Evolutionary conservation across 2,329 filamentous ascomycete genomes (phyloP).

Genomic region (Fonsecaea nubica): DNA sequence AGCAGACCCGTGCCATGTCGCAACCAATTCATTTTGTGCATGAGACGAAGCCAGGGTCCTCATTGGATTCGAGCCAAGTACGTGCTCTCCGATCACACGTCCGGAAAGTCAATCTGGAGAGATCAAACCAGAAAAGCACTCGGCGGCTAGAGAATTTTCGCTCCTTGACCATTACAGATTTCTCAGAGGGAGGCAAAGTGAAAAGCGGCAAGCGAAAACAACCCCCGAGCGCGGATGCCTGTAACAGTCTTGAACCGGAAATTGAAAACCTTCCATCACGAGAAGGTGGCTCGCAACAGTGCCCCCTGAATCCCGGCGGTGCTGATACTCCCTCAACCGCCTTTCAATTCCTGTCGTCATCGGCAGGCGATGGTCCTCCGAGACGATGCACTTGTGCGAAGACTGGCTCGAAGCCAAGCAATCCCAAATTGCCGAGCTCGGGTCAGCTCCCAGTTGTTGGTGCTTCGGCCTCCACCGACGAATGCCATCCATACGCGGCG

Average conservation of each 20-base stretch:
- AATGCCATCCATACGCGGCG: constrained; percentile 11
- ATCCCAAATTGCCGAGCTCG: background rate
- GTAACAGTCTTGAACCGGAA: constrained; percentile 16
- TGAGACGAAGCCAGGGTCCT: constrained; percentile 23
- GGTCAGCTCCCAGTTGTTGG: background rate
- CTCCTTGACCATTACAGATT: constrained; percentile 24
- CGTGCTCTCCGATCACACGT: constrained; percentile 28
- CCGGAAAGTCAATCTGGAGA: constrained; percentile 26
- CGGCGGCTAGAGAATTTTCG: constrained; percentile 27
- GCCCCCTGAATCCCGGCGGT: constrained; percentile 5
- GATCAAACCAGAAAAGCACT: constrained; percentile 23
- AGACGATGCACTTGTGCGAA: constrained; percentile 2
- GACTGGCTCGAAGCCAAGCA: background rate
- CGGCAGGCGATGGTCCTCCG: background rate
- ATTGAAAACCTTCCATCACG: constrained; percentile 19
- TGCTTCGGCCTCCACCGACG: background rate
- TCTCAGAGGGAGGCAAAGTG: constrained; percentile 20
- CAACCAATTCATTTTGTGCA: constrained; percentile 29
- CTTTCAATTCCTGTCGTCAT: constrained; percentile 14
- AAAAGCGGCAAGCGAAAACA: constrained; percentile 19
- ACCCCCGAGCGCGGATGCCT: background rate
- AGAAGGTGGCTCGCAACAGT: constrained; percentile 8
- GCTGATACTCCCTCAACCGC: constrained; percentile 9
- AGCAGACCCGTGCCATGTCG: constrained; percentile 6
- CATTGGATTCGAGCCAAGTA: constrained; percentile 22